A percentile compares a stretch with the other conserved stretches of the same genome.
These are phyloP conservation scores for Tolypocladium inflatum DNA, from an alignment of 2,329 filamentous ascomycete species.

Conservation along the genomic window DNA sequence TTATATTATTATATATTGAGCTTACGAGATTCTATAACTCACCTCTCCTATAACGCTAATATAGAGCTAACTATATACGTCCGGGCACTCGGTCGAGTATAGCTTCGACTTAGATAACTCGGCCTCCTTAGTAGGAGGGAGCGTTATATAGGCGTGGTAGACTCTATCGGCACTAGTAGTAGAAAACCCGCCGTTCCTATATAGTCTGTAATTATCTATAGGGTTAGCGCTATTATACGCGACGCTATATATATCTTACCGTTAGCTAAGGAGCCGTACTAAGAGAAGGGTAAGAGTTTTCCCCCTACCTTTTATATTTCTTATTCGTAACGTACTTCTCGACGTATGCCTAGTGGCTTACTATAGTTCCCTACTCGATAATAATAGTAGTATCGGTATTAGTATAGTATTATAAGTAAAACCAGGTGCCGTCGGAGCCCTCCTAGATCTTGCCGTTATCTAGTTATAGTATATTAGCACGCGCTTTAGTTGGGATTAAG, in stretches of 20 bases:
- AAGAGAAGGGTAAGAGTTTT: neutral
- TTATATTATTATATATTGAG: neutral
- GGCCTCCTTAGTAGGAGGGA: conserved; percentile 2
- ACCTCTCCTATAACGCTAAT: conserved; percentile 2
- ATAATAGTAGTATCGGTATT: conserved; percentile 4
- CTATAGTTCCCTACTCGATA: conserved; percentile 1
- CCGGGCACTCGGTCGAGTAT: conserved; percentile 8
- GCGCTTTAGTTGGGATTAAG: too few species aligned
- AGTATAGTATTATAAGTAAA: conserved; percentile 7
- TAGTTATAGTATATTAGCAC: neutral
- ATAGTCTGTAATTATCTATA: conserved; percentile 7
- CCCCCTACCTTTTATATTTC: conserved; percentile 6
- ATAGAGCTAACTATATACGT: conserved; percentile 6
- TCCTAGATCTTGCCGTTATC: conserved; percentile 8
- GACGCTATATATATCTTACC: neutral
- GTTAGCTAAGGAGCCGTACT: too few species aligned
- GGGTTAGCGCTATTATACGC: neutral
- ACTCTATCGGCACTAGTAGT: neutral
- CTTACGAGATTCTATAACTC: neutral
- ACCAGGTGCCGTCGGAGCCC: conserved; percentile 10
- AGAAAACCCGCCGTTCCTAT: conserved; percentile 7
- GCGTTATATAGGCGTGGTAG: conserved; percentile 5
- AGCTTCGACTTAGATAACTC: conserved; percentile 5
- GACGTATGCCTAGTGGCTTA: conserved; percentile 3
- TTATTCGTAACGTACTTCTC: conserved; percentile 7